Evolutionary conservation across 2,329 filamentous ascomycete species (phyloP).

Genomic region (Intubia oerlemansii): DNA sequence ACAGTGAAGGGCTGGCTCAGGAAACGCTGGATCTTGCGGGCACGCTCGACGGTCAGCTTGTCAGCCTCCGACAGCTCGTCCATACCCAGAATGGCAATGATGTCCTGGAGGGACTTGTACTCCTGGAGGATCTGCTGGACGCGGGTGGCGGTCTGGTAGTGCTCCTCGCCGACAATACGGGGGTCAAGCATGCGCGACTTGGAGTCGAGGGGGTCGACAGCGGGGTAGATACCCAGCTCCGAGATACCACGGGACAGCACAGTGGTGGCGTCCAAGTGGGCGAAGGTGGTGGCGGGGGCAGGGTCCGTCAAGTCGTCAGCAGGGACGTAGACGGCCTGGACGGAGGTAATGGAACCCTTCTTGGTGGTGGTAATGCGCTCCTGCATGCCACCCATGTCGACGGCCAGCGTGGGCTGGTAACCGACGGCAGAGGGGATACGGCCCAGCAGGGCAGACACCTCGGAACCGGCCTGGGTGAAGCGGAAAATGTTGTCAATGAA

Average conservation of each 20-base stretch:
- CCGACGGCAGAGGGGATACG: constrained; percentile 99
- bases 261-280: constrained; percentile 99
- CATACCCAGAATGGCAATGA: constrained; percentile 99
- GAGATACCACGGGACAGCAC: constrained; percentile 99
- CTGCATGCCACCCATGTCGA: constrained; percentile 99
- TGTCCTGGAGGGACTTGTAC: constrained; percentile 99
- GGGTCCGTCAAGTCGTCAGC: constrained; percentile 99
- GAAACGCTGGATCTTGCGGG: constrained; percentile 99
- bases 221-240: constrained; percentile 99
- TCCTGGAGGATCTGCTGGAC: constrained; percentile 99
- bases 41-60: constrained; percentile 99
- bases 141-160: constrained; percentile 84
- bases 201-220: constrained; percentile 97
- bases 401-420: constrained; percentile 96
- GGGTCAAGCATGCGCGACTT: constrained; percentile 99
- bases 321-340: constrained; percentile 99
- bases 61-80: constrained; percentile 98
- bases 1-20: constrained; percentile 97
- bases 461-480: constrained; percentile 98
- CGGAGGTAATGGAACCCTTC: constrained; percentile 98
- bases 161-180: constrained; percentile 92
- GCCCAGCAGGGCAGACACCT: constrained; percentile 97
- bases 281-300: constrained; percentile 97
- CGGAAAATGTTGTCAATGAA: constrained; percentile 99
- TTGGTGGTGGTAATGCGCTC: constrained; percentile 99